Conservation (phyloP, 1,139 yeast species). For the Debaryomyces psychrophilus region DNA sequence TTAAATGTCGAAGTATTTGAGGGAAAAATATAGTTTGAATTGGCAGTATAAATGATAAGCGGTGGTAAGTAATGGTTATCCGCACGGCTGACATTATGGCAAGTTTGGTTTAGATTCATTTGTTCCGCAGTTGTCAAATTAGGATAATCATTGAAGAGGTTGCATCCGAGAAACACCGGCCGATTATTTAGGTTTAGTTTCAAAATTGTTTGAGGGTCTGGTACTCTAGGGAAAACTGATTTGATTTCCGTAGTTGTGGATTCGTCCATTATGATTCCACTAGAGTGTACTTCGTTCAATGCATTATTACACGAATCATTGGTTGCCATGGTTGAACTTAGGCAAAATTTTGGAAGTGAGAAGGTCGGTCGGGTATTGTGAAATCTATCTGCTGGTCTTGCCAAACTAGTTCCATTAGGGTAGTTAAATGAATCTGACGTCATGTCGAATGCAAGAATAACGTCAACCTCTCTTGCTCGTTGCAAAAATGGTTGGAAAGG, state of each 20-base stretch:
- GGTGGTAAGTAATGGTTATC: conserved; percentile 45
- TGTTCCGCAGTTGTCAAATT: conserved; percentile 4
- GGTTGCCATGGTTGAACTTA: neutral
- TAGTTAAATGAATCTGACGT: conserved; percentile 41
- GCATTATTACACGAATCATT: neutral
- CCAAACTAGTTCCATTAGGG: conserved; percentile 42
- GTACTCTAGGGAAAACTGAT: conserved; percentile 42
- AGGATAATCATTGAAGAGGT: conserved; percentile 38
- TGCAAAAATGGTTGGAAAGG: conserved; percentile 44
- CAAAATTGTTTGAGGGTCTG: conserved; percentile 34
- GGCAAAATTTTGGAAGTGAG: conserved; percentile 23
- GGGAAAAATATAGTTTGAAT: conserved; percentile 39
- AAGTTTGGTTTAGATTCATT: conserved; percentile 1
- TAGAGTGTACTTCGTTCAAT: neutral
- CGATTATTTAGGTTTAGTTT: conserved; percentile 28
- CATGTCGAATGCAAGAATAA: conserved; percentile 41
- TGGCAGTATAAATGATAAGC: conserved; percentile 55
- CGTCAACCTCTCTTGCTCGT: conserved; percentile 33
- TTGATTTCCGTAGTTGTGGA: neutral
- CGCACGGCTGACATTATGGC: neutral
- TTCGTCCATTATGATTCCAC: conserved; percentile 7
- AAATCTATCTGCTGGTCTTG: conserved; percentile 25
- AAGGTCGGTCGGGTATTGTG: conserved; percentile 21
- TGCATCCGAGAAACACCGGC: conserved; percentile 63
- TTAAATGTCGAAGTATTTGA: conserved; percentile 67